Evolutionary conservation across 1,284 basidiomycete species (phyloP), one percentile per base, ranked within the genome.

Genomic region (Malassezia vespertilionis): DNA sequence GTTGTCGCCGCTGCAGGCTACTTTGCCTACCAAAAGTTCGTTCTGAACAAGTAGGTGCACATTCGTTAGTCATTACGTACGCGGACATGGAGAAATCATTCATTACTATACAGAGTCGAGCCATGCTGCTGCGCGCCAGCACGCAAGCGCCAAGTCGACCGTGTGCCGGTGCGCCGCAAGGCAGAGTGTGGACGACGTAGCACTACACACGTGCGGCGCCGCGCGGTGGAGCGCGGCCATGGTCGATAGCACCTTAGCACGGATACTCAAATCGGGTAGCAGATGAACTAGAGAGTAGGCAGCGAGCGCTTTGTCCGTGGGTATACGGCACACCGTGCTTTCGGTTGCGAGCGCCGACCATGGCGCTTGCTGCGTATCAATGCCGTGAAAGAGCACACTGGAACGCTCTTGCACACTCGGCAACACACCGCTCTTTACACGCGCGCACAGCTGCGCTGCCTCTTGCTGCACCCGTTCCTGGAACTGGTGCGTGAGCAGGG

Each of bases 381-480:
- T n/a, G 18, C 35, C 28, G 12, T 10, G 2, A 9, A 33, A 3
- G 9, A 23, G 20, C 8, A 28, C 31, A 33, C 3, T 26, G 17
- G 20, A 24, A n/a, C 41, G 22, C 2, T 30, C 34, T 17, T 36
- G 27, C 27, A 7, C 27, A 28, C 27, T 14, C 27, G n/a, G n/a
- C n/a, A n/a, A n/a, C n/a, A n/a, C n/a, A 7, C 26, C 26, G 26
- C 8, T 28, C 26, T 28, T 7, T 17, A 26, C 33, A 21, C 18
- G 12, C 47, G 46, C 2, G 23, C 40, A n/a, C 12, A 54, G 37
- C 12, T 51, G 35, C 34, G 50, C 44, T 12, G 44, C 44, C 31
- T 54, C 53, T 31, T 54, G 53, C 5, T 44, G 34, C 4, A 54
- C 44, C 5, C 53, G 48, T 32, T 43, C 31, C 33, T 46, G 43